Evolutionary conservation across 805 yeast genomes (phyloP), one percentile per base, ranked within the genome.

Genomic region (Ogataea methylovora): DNA sequence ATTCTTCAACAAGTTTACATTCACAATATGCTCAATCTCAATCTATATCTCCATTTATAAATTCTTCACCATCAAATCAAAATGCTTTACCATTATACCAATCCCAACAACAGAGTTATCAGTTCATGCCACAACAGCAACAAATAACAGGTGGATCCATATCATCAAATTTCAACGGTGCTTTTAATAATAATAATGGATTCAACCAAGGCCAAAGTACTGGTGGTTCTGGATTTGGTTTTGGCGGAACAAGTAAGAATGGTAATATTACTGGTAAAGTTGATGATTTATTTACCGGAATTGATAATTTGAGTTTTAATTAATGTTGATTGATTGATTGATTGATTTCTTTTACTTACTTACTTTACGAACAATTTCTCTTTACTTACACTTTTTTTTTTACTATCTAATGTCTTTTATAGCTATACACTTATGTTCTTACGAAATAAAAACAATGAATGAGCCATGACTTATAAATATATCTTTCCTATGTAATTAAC

Each of bases 1-100:
- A 55, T 35, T 54, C 61, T 5, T 42, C 54, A 4, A 54, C 60
- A 1, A 47, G 54, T 12, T 55, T 60, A 10, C 19, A 52, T 17
- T 35, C 52, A 16, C 43, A 60, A 12, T 29, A 46, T n/a, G 46
- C 49, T 27, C 58, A 54, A 5, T 22, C 32, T 15, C 32, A 30
- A 30, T n/a, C n/a, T n/a, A n/a, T n/a, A 23, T 23, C n/a, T n/a
- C 32, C 19, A 10, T 23, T 23, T 8, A 17, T n/a, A 14, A n/a
- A n/a, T 11, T 17, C 26, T 2, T 4, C 15, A 11, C 21, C 32
- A 22, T 16, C 32, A 11, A 27, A 22, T 10, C 30, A 12, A 12
- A 5, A 12, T 24, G 26, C 26, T 24, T 5, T 6, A 8, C n/a
- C 25, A 21, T n/a, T 6, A 24, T 13, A 22, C 15, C n/a, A 23